Evolutionary conservation across 2,329 filamentous ascomycete genomes (phyloP).

Genomic region (Orbilia oligospora): DNA sequence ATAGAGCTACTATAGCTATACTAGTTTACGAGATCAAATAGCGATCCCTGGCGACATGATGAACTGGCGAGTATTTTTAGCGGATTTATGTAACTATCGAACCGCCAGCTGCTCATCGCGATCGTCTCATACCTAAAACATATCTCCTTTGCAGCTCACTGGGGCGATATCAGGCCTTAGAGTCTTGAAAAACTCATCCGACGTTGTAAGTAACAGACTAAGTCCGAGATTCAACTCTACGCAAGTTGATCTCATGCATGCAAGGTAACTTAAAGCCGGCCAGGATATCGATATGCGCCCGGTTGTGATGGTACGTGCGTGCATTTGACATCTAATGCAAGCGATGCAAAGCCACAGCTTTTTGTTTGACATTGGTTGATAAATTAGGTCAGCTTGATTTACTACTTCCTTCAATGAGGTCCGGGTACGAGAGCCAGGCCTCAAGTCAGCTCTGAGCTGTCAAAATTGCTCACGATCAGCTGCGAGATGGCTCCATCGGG

Average conservation of each 20-base stretch:
- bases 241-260: not conserved
- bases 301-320: not conserved
- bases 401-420: not conserved
- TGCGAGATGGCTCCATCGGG: not conserved
- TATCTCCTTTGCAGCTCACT: too few species aligned
- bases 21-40: not conserved
- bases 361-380: conserved; percentile 4
- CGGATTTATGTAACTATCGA: not conserved
- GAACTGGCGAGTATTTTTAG: not conserved
- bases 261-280: not conserved
- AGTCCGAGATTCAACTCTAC: not conserved
- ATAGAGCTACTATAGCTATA: not conserved
- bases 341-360: conserved; percentile 17
- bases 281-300: conserved; percentile 3
- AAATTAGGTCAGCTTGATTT: conserved; percentile 14
- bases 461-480: not conserved
- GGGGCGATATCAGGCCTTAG: not conserved
- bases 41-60: not conserved
- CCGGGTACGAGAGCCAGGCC: too few species aligned
- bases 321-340: conserved; percentile 19
- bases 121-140: not conserved
- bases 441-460: too few species aligned
- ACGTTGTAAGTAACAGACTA: not conserved
- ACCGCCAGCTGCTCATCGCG: not conserved
- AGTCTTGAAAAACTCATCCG: conserved; percentile 5